phyloP scores from a whole-genome alignment of 495 filamentous ascomycete species.

The Lasiosphaeria miniovina region DNA sequence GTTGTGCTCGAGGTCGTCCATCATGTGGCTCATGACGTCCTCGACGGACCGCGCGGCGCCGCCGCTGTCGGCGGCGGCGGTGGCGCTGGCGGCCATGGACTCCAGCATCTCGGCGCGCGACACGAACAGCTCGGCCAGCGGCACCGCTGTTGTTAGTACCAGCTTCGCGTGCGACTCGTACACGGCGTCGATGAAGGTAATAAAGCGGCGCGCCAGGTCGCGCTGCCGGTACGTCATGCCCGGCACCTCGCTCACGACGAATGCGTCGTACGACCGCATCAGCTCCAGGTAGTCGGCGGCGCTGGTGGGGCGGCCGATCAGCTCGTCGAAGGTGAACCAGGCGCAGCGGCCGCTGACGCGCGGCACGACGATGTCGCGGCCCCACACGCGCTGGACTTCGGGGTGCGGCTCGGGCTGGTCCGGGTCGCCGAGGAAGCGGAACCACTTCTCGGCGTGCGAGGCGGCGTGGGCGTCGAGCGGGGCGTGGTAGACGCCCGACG shows the following conservation, averaged over 20 bases:
- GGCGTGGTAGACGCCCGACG: conserved; percentile 85
- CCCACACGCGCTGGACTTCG: conserved; percentile 87
- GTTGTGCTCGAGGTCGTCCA: conserved; percentile 90
- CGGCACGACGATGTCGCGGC: conserved; percentile 82
- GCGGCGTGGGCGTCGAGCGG: conserved; percentile 74
- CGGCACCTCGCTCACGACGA: conserved; percentile 86
- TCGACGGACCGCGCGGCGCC: conserved; percentile 57
- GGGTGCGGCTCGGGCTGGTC: conserved; percentile 70
- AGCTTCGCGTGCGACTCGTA: conserved; percentile 89
- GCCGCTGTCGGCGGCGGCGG: conserved; percentile 39
- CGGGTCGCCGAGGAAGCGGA: conserved; percentile 85
- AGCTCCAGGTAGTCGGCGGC: conserved; percentile 96
- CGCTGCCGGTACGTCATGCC: conserved; percentile 82
- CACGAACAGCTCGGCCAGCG: conserved; percentile 82
- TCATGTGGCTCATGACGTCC: conserved; percentile 81
- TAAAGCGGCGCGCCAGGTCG: conserved; percentile 90
- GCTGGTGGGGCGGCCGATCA: conserved; percentile 81
- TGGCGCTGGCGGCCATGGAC: conserved; percentile 40
- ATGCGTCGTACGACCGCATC: conserved; percentile 84
- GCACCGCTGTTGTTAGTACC: conserved; percentile 83
- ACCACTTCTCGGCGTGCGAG: conserved; percentile 89
- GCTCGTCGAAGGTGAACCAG: conserved; percentile 83
- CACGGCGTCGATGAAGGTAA: conserved; percentile 94
- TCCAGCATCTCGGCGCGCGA: conserved; percentile 70
- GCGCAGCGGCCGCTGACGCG: conserved; percentile 83